phyloP scores from a whole-genome alignment of 305 asterid species.

The Fraxinus latifolia region DNA sequence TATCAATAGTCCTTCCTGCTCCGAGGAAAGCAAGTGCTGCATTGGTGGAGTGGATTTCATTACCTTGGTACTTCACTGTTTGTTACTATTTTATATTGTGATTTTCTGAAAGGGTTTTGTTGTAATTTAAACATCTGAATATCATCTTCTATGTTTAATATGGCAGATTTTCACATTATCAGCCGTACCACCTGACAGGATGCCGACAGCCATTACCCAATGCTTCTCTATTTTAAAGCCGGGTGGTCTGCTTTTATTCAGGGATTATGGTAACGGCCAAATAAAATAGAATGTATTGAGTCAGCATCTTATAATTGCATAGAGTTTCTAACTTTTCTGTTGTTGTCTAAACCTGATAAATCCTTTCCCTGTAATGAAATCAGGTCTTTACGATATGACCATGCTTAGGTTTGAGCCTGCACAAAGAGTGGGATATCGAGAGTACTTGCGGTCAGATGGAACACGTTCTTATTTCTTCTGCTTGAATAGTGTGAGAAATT shows the following conservation, averaged over 20 bases:
- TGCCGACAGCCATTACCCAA: slow-evolving; percentile 58
- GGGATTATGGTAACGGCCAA: slow-evolving; percentile 78
- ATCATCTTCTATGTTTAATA: background rate
- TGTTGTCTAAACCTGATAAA: background rate
- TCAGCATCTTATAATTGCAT: slow-evolving; percentile 6
- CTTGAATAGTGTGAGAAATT: slow-evolving; percentile 52
- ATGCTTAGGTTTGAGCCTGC: slow-evolving; percentile 84
- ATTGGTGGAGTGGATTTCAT: slow-evolving; percentile 77
- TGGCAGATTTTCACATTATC: slow-evolving; percentile 92
- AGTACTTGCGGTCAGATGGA: slow-evolving; percentile 84
- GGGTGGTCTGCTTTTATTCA: slow-evolving; percentile 74
- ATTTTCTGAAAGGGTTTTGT: background rate
- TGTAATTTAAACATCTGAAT: slow-evolving; percentile 16
- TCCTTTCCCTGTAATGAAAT: slow-evolving; percentile 18
- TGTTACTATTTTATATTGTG: background rate
- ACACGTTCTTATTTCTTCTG: slow-evolving; percentile 90
- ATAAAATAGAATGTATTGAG: slow-evolving; percentile 7
- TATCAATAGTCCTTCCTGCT: slow-evolving; percentile 22
- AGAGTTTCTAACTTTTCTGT: background rate
- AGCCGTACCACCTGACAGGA: slow-evolving; percentile 67
- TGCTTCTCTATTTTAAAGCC: slow-evolving; percentile 79
- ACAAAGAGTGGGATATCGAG: slow-evolving; percentile 71
- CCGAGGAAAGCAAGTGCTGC: slow-evolving; percentile 48
- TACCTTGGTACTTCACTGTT: slow-evolving; percentile 54
- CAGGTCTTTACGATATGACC: slow-evolving; percentile 94